Conservation (phyloP, 2,329 filamentous ascomycete species). For the Gaeumannomyces tritici region DNA sequence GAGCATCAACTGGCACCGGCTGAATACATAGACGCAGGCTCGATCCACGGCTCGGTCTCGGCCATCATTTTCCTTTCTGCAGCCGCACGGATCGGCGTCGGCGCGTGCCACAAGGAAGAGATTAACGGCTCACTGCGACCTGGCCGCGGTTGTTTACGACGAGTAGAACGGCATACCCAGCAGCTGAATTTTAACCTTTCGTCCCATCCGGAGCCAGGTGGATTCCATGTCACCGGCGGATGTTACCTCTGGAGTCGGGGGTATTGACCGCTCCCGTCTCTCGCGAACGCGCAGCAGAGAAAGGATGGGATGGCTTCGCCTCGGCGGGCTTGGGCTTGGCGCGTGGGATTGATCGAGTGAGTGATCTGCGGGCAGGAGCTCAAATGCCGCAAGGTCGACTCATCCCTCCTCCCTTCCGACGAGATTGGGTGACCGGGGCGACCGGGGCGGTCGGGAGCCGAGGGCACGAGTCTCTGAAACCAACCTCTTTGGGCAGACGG, state of each 20-base stretch:
- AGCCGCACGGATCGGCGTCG: slow-evolving; percentile 45
- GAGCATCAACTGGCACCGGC: background rate
- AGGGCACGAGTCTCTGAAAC: background rate
- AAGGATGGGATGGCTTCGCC: background rate
- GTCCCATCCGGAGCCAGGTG: background rate
- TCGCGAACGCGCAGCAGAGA: background rate
- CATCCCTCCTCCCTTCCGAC: background rate
- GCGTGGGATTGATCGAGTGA: background rate
- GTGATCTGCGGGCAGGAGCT: background rate
- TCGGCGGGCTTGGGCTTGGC: background rate
- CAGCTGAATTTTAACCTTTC: background rate
- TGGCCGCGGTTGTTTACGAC: too few relatives aligned
- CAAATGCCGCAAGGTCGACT: background rate
- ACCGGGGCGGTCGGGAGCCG: background rate
- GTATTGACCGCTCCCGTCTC: background rate
- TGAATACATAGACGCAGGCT: background rate
- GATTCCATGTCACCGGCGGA: background rate
- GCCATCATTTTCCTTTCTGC: slow-evolving; percentile 28
- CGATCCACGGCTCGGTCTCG: background rate
- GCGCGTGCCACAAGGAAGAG: slow-evolving; percentile 8
- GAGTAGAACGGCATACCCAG: too few relatives aligned
- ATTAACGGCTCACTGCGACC: background rate
- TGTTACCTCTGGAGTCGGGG: background rate
- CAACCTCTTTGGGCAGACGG: background rate
- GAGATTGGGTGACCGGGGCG: too few relatives aligned